A percentile compares a stretch with the other conserved stretches of the same genome.
These are phyloP conservation scores for Colletotrichum spaethianum DNA, from an alignment of 2,329 filamentous ascomycete species.

Conservation along the genomic window DNA sequence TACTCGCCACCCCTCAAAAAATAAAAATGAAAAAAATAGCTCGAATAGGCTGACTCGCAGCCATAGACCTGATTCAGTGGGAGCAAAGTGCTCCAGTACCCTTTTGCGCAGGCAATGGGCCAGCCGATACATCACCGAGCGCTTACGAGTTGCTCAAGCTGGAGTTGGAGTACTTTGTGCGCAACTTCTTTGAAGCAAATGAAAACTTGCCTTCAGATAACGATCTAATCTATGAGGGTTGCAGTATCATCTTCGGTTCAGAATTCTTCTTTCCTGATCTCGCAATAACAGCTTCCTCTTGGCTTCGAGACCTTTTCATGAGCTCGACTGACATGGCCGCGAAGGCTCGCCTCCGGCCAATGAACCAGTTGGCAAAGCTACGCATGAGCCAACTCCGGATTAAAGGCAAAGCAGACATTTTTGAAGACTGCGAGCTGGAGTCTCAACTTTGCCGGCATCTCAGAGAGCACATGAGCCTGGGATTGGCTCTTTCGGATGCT, in stretches of 20 bases:
- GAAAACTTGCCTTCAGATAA: constrained; percentile 43
- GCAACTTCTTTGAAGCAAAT: constrained; percentile 44
- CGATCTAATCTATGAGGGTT: constrained; percentile 45
- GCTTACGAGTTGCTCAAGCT: constrained; percentile 55
- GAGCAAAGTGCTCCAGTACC: constrained; percentile 24
- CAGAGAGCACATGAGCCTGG: constrained; percentile 21
- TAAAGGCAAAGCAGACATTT: constrained; percentile 47
- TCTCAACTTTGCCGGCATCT: constrained; percentile 32
- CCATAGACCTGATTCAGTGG: constrained; percentile 34
- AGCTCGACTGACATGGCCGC: constrained; percentile 26
- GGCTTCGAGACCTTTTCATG: constrained; percentile 48
- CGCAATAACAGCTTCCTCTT: constrained; percentile 37
- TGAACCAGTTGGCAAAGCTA: constrained; percentile 44
- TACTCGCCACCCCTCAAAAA: neutral
- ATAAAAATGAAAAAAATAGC: no score
- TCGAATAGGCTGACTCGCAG: neutral
- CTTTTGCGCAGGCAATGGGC: constrained; percentile 25
- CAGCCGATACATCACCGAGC: constrained; percentile 43
- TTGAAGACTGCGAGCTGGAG: constrained; percentile 48
- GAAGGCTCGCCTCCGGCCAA: constrained; percentile 44
- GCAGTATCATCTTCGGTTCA: constrained; percentile 48
- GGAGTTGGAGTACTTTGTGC: constrained; percentile 50
- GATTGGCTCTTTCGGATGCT: constrained; percentile 27
- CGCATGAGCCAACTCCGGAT: constrained; percentile 45
- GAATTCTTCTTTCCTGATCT: constrained; percentile 40